phyloP scores from a whole-genome alignment of 768 basidiomycete genomes.

The Trametes cubensis region DNA sequence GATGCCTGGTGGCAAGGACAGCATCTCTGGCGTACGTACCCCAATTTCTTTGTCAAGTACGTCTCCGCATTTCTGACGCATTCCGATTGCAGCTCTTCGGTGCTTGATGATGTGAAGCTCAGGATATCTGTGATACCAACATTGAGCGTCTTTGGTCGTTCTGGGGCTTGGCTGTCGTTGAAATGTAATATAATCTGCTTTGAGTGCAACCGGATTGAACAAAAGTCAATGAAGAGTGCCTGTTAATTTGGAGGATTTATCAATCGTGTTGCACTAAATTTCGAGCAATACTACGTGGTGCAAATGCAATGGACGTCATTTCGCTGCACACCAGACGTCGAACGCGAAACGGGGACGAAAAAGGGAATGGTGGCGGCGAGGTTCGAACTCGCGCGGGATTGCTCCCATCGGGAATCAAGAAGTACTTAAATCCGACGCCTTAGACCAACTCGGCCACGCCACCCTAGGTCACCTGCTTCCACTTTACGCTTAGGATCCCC shows the following conservation, averaged over 20 bases:
- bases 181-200: neutral
- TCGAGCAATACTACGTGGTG: too few relatives aligned
- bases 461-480: constrained; percentile 32
- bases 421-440: constrained; percentile 86
- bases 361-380: constrained; percentile 74
- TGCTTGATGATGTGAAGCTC: neutral
- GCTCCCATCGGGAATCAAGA: constrained; percentile 79
- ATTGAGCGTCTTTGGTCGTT: neutral
- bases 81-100: neutral
- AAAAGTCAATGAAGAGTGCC: too few relatives aligned
- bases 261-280: too few relatives aligned
- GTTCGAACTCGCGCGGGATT: constrained; percentile 90
- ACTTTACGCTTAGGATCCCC: neutral
- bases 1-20: constrained; percentile 68
- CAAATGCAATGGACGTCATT: too few relatives aligned
- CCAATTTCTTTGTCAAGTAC: too few relatives aligned
- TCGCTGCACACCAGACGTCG: too few relatives aligned
- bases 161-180: neutral
- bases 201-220: too few relatives aligned
- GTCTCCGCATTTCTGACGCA: neutral
- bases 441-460: constrained; percentile 90
- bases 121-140: neutral
- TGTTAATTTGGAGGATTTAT: too few relatives aligned
- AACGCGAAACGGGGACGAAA: neutral
- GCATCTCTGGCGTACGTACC: constrained; percentile 46